Conservation (phyloP, 345 rosid species). For the Microthlaspi erraticum region DNA sequence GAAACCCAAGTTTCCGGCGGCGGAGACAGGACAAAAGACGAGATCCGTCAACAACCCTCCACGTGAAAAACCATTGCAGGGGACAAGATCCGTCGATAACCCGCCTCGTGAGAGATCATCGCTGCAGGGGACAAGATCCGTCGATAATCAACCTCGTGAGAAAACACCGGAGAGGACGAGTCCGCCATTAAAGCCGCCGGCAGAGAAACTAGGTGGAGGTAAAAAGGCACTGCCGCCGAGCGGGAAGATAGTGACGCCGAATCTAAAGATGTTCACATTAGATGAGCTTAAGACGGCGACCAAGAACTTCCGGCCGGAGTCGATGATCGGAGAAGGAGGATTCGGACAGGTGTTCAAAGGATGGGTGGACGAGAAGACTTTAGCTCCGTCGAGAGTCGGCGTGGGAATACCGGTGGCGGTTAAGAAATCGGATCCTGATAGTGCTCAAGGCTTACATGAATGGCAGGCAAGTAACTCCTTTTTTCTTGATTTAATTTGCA, state of each 20-base stretch:
- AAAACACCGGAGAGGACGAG: conserved; percentile 2
- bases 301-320: conserved; percentile 73
- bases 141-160: conserved; percentile 21
- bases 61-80: neutral
- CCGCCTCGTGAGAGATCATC: conserved; percentile 18
- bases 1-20: conserved; percentile 16
- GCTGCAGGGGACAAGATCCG: conserved; percentile 21
- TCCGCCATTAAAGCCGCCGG: conserved; percentile 19
- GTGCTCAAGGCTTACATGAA: conserved; percentile 72
- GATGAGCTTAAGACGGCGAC: conserved; percentile 67
- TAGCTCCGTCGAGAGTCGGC: conserved; percentile 64
- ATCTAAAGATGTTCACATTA: conserved; percentile 62
- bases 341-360: conserved; percentile 91
- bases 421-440: conserved; percentile 78
- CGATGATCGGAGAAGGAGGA: conserved; percentile 87
- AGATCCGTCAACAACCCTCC: conserved; percentile 12
- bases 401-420: conserved; percentile 84
- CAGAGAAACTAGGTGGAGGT: conserved; percentile 11
- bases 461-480: conserved; percentile 66
- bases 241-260: conserved; percentile 48
- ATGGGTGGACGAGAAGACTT: conserved; percentile 70
- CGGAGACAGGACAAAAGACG: conserved; percentile 9
- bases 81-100: neutral
- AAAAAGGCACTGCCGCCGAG: conserved; percentile 38
- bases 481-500: neutral